These are phyloP conservation scores for Melocanna baccifera DNA, from an alignment of 176 grass and related monocot genomes.

Conservation along the genomic window DNA sequence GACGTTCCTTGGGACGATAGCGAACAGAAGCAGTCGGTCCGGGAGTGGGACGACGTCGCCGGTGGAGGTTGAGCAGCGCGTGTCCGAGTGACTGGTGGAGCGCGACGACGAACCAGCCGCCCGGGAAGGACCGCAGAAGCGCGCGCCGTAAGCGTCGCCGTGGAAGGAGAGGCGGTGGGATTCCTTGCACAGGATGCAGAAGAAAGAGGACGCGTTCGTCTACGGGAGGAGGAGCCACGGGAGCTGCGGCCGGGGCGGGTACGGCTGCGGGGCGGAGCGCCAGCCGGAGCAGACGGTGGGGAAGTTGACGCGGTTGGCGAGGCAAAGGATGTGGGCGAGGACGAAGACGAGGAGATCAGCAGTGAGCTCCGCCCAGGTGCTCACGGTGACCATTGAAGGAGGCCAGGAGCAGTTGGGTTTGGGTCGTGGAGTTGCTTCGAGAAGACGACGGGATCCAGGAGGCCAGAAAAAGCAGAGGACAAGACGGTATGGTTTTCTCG, in stretches of 20 bases:
- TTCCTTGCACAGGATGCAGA: background rate
- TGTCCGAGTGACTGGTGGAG: background rate
- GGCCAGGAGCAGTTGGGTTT: too few relatives aligned
- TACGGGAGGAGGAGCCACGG: background rate
- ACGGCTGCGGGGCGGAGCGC: background rate
- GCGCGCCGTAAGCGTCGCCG: background rate
- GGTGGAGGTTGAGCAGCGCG: background rate
- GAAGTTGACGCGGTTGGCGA: background rate
- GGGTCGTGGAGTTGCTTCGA: too few relatives aligned
- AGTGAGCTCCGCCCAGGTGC: too few relatives aligned
- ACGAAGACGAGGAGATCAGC: too few relatives aligned
- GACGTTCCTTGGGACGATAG: too few relatives aligned
- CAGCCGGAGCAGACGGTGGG: background rate
- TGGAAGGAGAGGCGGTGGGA: background rate
- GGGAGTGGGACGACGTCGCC: background rate
- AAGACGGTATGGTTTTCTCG: too few relatives aligned
- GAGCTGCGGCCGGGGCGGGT: background rate
- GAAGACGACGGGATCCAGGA: too few relatives aligned
- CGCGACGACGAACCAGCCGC: background rate
- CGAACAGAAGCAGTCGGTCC: too few relatives aligned
- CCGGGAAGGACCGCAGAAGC: conserved; percentile 12
- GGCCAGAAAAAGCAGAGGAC: too few relatives aligned
- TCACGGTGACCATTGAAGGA: too few relatives aligned
- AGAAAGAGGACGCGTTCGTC: background rate
- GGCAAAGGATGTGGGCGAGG: background rate